Evolutionary conservation across 345 rosid species (phyloP).

Genomic region (Cardamine occulta): DNA sequence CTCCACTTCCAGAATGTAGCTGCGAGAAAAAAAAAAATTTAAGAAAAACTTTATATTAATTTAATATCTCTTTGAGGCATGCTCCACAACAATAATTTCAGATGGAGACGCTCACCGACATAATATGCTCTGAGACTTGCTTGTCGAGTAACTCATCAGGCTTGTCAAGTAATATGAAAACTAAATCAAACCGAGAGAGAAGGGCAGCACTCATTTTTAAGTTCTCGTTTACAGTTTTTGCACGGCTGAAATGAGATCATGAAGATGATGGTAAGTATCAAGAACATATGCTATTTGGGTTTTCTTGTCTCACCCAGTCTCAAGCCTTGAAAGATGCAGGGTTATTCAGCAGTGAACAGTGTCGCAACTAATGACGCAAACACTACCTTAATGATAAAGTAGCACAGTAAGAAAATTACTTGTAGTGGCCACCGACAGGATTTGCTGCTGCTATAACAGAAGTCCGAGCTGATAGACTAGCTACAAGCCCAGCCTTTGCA

Average conservation of each 20-base stretch:
- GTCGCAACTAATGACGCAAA: slow-evolving; percentile 16
- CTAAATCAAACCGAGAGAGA: slow-evolving; percentile 95
- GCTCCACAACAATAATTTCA: slow-evolving; percentile 24
- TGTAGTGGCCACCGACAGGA: slow-evolving; percentile 98
- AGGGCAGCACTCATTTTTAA: slow-evolving; percentile 96
- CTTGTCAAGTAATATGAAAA: slow-evolving; percentile 94
- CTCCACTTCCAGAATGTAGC: slow-evolving; percentile 82
- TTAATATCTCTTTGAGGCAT: slow-evolving; percentile 24
- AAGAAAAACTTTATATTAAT: slow-evolving; percentile 10
- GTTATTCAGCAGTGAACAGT: slow-evolving; percentile 9
- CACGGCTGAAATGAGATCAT: slow-evolving; percentile 80
- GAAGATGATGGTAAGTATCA: slow-evolving; percentile 19
- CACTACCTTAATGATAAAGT: slow-evolving; percentile 20
- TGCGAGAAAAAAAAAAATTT: slow-evolving; percentile 41
- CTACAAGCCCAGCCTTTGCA: slow-evolving; percentile 97
- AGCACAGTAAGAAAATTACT: slow-evolving; percentile 55
- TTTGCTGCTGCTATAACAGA: slow-evolving; percentile 97
- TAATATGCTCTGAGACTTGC: slow-evolving; percentile 90
- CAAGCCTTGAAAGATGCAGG: slow-evolving; percentile 22
- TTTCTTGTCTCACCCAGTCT: slow-evolving; percentile 17
- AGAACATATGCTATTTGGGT: slow-evolving; percentile 1
- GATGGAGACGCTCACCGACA: slow-evolving; percentile 73
- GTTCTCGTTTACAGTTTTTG: slow-evolving; percentile 97
- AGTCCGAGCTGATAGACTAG: slow-evolving; percentile 95
- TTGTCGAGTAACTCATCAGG: slow-evolving; percentile 94